These are phyloP conservation scores for Phialophora verrucosa DNA, from an alignment of 2,329 filamentous ascomycete genomes.

Conservation along the genomic window DNA sequence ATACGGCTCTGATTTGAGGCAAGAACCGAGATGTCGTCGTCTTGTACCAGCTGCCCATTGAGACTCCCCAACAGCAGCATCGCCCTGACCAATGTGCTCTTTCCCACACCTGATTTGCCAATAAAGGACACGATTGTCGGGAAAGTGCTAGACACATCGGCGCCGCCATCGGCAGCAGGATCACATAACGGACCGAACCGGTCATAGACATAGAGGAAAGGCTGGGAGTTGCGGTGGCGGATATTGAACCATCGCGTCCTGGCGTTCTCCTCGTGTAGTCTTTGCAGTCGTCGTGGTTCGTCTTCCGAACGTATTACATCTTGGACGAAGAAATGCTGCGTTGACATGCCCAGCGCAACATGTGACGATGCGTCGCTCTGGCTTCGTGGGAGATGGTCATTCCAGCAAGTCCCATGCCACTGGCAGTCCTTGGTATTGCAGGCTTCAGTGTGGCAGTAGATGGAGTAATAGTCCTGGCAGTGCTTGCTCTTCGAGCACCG, in stretches of 20 bases:
- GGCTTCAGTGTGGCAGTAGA: constrained; percentile 16
- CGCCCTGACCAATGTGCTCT: constrained; percentile 13
- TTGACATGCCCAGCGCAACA: constrained; percentile 2
- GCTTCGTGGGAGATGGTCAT: constrained; percentile 10
- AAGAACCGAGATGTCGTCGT: neutral
- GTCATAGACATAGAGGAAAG: constrained; percentile 16
- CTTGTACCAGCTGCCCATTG: neutral
- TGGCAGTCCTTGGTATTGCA: constrained; percentile 16
- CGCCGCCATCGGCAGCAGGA: neutral
- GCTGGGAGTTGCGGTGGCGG: constrained; percentile 17
- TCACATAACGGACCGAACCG: constrained; percentile 14
- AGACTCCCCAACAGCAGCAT: constrained; percentile 16
- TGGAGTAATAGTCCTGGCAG: constrained; percentile 14
- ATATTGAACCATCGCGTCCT: constrained; percentile 20
- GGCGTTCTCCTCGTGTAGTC: constrained; percentile 16
- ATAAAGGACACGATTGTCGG: constrained; percentile 19
- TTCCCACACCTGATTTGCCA: constrained; percentile 18
- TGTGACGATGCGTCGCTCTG: constrained; percentile 3
- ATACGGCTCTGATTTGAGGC: constrained; percentile 7
- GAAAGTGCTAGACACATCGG: neutral
- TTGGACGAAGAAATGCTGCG: constrained; percentile 12
- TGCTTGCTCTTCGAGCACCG: constrained; percentile 20
- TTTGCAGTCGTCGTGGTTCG: constrained; percentile 1
- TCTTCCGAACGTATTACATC: constrained; percentile 14
- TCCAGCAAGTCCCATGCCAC: constrained; percentile 13